These are phyloP conservation scores for Hypericum androsaemum DNA, from an alignment of 345 rosid species.

Conservation along the genomic window DNA sequence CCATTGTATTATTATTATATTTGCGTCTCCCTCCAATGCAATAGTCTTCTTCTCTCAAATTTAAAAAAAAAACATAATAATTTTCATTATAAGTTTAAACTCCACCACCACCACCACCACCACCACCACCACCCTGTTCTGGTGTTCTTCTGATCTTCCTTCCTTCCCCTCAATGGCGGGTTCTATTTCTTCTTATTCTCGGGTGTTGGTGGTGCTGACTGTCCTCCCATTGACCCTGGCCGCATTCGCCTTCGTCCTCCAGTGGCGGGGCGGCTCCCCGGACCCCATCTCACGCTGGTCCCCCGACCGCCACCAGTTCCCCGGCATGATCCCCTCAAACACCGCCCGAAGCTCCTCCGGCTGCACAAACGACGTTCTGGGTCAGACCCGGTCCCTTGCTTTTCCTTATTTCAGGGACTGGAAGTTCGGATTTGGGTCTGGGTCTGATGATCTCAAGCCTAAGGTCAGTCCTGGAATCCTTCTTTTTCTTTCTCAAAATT, in stretches of 20 bases:
- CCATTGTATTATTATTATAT: no score
- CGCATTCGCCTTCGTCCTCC: constrained; percentile 53
- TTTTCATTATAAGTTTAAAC: no score
- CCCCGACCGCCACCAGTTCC: constrained; percentile 40
- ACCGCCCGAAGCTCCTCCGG: constrained; percentile 22
- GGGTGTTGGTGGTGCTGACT: constrained; percentile 40
- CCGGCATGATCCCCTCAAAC: constrained; percentile 40
- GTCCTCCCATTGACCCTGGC: constrained; percentile 49
- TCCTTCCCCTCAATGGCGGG: constrained; percentile 36
- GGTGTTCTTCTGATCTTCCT: no score
- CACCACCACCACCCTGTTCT: no score
- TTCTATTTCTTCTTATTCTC: constrained; percentile 20
- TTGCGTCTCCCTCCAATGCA: no score
- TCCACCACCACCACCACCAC: no score
- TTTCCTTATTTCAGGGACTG: constrained; percentile 66
- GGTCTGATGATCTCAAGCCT: constrained; percentile 44
- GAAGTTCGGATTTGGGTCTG: constrained; percentile 48
- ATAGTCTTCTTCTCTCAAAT: no score
- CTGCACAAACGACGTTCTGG: constrained; percentile 51
- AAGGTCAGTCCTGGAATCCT: constrained; percentile 41
- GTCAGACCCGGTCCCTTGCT: constrained; percentile 39
- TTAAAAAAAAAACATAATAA: no score
- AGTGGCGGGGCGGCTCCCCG: constrained; percentile 48
- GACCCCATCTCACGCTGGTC: constrained; percentile 43
- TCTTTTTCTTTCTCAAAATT: background rate